Evolutionary conservation across 768 basidiomycete species (phyloP), one percentile per base, ranked within the genome.

Genomic region (Tricholomella constricta): DNA sequence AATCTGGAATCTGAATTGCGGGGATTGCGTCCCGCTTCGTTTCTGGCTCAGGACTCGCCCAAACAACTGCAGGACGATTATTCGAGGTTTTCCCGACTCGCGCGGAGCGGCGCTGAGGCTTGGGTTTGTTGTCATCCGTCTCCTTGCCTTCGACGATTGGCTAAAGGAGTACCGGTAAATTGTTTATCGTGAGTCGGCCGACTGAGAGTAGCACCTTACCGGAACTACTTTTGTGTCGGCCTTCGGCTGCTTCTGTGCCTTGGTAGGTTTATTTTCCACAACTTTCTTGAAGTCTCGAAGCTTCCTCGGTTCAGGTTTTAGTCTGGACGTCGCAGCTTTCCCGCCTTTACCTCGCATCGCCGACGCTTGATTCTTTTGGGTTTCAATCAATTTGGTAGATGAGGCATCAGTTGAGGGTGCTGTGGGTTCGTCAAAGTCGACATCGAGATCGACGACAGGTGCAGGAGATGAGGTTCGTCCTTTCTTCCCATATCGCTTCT

Each of bases 381-480:
- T 58, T 29, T 44, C 45, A 15, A 45, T 31, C 15, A 32, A 25
- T 23, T 23, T 46, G 19, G 5, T 40, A 38, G 34, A 20, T 27
- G 36, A 17, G 40, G 42, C 10, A 44, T 52, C 36, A 14, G 59
- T 36, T 4, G 52, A 37, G n/a, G 57, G 45, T 8, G 59, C 58
- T 22, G 71, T 69, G 41, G 69, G 62, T 42, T 68, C 67, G 41
- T 75, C 72, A 34, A 67, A 69, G 50, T 74, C 65, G 31, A 70
- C 49, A 5, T 48, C 52, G 2, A 45, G 43, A 47, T 34, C 47
- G 15, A 47, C 46, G 12, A 51, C 12, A 29, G 44, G 49, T 3
- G 34, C 36, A 17, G 72, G 65, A 25, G 75, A 71, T 6, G 73
- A 67, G 22, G 59, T 58, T 31, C 69, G 69, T 15, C 59, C 65